Evolutionary conservation across 2,329 filamentous ascomycete species (phyloP), one percentile per base, ranked within the genome.

Genomic region (Daldinia sp.): DNA sequence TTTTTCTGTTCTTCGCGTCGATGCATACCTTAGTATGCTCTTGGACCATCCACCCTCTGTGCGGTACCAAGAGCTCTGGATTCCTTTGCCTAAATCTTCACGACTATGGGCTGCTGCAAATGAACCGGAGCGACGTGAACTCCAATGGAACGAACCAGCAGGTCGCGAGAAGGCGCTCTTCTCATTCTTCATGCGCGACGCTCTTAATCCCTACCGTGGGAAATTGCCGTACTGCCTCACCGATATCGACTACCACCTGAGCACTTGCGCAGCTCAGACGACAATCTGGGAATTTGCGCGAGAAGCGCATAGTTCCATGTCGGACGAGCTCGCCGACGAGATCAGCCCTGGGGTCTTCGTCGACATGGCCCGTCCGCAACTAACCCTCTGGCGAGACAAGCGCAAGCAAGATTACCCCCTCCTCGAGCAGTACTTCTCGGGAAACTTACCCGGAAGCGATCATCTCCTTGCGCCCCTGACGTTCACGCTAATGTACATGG

Each of bases 171-270:
- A 72, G n/a, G 71, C 63, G 67, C 69, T 66, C 9, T 75, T 56
- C 66, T 76, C 65, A 44, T 74, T 67, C 37, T 60, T 67, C 58
- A 71, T 65, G 72, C 70, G 59, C 39, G 69, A 60, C 59, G 69
- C 53, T 7, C 61, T 60, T 2, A 37, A 67, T 23, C 44, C 61
- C 3, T 41, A 54, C 10, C 66, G 63, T 12, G 63, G 48, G 3
- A 65, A 35, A 2, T 26, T 72, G 4, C 71, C 71, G 7, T 75
- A 62, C 51, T 65, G 44, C 57, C 73, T 65, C 12, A 71, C 56
- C 42, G 72, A 71, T 50, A 70, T 74, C 48, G 74, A 75, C 62
- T 74, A 74, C 60, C 74, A 76, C 50, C 69, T 76, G 12, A 69
- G 69, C 41, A 67, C 72, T 6, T 76, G 74, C 57, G 72, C 73